These are phyloP conservation scores for Ambrosia hybrid DNA, from an alignment of 140 eudicot genomes.

Conservation along the genomic window DNA sequence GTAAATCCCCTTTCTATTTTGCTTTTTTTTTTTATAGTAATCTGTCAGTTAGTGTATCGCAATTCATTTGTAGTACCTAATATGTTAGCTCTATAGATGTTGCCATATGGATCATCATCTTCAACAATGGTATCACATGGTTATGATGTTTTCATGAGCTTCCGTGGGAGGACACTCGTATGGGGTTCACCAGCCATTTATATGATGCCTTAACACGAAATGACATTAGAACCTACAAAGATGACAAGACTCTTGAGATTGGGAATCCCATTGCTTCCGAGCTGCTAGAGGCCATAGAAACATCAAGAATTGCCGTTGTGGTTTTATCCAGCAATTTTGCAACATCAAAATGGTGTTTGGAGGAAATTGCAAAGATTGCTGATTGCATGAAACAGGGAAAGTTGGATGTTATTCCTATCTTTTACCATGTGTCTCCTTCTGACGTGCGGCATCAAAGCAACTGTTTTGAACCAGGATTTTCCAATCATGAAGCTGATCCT, in stretches of 20 bases:
- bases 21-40: no score
- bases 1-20: no score
- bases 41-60: neutral
- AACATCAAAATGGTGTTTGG: no score
- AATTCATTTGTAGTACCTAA: neutral
- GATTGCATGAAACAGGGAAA: neutral
- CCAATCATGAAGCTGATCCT: neutral
- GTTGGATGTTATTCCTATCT: conserved; percentile 7
- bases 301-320: no score
- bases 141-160: conserved; percentile 24
- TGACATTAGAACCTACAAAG: conserved; percentile 7
- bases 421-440: conserved; percentile 20
- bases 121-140: neutral
- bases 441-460: conserved; percentile 7
- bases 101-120: neutral
- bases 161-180: conserved; percentile 8
- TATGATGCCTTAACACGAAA: conserved; percentile 4
- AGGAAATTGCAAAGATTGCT: conserved; percentile 10
- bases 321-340: no score
- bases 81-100: neutral
- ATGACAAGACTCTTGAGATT: neutral
- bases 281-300: conserved; percentile 20
- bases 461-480: neutral
- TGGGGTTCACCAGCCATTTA: conserved; percentile 13
- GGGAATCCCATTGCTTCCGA: conserved; percentile 14